Base-by-base conservation (phyloP, 441 rosid genomes). In the Omphalea diandra region DNA sequence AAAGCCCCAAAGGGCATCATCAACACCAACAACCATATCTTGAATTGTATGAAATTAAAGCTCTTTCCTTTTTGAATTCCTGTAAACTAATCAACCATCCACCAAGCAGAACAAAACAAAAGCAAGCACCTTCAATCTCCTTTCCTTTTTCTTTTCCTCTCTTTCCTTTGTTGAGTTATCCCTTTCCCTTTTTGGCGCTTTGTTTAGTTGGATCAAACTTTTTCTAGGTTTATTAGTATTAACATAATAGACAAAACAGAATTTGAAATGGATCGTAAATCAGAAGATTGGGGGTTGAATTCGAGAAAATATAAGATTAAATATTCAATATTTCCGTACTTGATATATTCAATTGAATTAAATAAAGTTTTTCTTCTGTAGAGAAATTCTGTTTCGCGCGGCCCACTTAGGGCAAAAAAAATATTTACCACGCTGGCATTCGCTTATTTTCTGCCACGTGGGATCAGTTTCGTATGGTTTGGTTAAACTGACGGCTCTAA, bases 61-160 rank as follows among this genome's bases (percentile, higher is more conserved):
- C 31, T 41, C 59, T 55, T 50, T 49, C 36, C 73, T 65, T 66
- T 50, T 66, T 50, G 4, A 41, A 36, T 53, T 17, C 69, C 63
- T 72, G 41, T 69, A 71, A 78, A 69, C 49, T 57, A 73, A 75
- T 77, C 68, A 75, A 78, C 71, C 73, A 70, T 72, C 81, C 69
- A 52, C 15, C n/a, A n/a, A 33, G 24, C n/a, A n/a, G n/a, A n/a
- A n/a, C n/a, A n/a, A 65, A 64, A 57, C 18, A 52, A 44, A 65
- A 50, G 59, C 50, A 73, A 43, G 46, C 65, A 71, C 29, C 70
- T 72, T 57, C 36, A 32, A 65, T 43, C 24, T 56, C 20, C 66
- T 68, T 65, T 38, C 40, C 29, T 27, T 59, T 53, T 17, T 8
- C 69, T 59, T 78, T 76, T 74, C 63, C 59, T 70, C 58, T 79